Conservation (phyloP, 1,139 yeast genomes). For the Candida sp. region DNA sequence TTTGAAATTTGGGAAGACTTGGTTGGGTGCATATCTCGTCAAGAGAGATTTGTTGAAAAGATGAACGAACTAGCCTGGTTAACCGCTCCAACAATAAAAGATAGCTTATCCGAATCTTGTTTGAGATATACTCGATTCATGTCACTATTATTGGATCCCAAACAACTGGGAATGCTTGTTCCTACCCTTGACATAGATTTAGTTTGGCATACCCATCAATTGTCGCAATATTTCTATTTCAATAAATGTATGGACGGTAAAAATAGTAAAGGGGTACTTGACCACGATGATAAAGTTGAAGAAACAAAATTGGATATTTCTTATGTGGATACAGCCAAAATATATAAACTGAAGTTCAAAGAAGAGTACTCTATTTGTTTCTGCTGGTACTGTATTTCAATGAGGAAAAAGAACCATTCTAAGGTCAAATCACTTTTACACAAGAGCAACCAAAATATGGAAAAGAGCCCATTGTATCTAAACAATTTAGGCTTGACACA, state of each 20-base stretch:
- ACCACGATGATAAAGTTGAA: constrained; percentile 13
- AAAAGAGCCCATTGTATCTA: constrained; percentile 3
- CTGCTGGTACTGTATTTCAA: constrained; percentile 14
- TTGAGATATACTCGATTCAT: constrained; percentile 22
- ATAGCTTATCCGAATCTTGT: constrained; percentile 16
- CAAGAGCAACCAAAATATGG: neutral
- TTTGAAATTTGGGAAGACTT: constrained; percentile 23
- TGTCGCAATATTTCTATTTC: constrained; percentile 21
- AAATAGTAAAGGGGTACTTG: constrained; percentile 8
- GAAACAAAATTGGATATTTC: constrained; percentile 7
- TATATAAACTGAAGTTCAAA: constrained; percentile 9
- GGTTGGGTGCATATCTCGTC: constrained; percentile 27
- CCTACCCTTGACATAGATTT: constrained; percentile 40
- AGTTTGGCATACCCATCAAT: constrained; percentile 39
- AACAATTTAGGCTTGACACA: constrained; percentile 12
- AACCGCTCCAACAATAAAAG: constrained; percentile 15
- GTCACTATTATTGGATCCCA: neutral
- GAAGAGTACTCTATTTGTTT: constrained; percentile 14
- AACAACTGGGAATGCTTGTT: constrained; percentile 12
- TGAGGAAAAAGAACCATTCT: constrained; percentile 6
- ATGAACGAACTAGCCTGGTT: constrained; percentile 30
- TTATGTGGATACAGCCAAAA: constrained; percentile 12
- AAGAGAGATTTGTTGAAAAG: constrained; percentile 25
- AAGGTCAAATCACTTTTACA: constrained; percentile 7
- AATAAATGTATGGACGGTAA: neutral